Conservation (phyloP, 768 basidiomycete genomes). For the Boletus rubropictus region DNA sequence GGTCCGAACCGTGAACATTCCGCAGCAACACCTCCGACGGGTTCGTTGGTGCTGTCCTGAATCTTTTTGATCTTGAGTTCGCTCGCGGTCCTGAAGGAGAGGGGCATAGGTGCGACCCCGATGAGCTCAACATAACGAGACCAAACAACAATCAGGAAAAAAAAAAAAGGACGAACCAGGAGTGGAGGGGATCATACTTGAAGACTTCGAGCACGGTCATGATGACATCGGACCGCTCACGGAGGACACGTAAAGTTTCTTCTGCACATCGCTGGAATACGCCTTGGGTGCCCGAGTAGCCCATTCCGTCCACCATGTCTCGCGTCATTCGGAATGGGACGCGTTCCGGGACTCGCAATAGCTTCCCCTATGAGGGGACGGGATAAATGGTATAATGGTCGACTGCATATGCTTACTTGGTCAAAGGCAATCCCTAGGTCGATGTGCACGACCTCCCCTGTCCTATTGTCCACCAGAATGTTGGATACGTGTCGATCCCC, state of each 20-base stretch:
- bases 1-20: slow-evolving; percentile 38
- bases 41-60: slow-evolving; percentile 39
- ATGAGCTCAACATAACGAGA: background rate
- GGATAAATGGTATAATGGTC: background rate
- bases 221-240: slow-evolving; percentile 79
- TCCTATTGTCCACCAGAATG: slow-evolving; percentile 77
- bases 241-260: slow-evolving; percentile 86
- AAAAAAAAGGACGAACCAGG: slow-evolving; percentile 53
- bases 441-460: slow-evolving; percentile 91
- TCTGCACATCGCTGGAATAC: slow-evolving; percentile 95
- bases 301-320: slow-evolving; percentile 93
- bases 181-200: slow-evolving; percentile 92
- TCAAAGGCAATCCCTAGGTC: slow-evolving; percentile 97
- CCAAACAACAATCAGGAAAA: background rate
- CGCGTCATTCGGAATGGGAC: slow-evolving; percentile 94
- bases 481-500: slow-evolving; percentile 92
- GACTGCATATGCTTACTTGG: slow-evolving; percentile 46
- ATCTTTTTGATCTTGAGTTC: slow-evolving; percentile 65
- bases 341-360: slow-evolving; percentile 71
- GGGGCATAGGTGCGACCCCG: background rate
- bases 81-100: slow-evolving; percentile 59
- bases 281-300: slow-evolving; percentile 81
- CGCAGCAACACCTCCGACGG: slow-evolving; percentile 18
- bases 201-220: slow-evolving; percentile 96
- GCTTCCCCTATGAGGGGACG: slow-evolving; percentile 57